Percentiles rank a stretch among this genome's conserved stretches.
phyloP scores from a whole-genome alignment of 2,329 filamentous ascomycete genomes.

The Aspergillus fischeri region DNA sequence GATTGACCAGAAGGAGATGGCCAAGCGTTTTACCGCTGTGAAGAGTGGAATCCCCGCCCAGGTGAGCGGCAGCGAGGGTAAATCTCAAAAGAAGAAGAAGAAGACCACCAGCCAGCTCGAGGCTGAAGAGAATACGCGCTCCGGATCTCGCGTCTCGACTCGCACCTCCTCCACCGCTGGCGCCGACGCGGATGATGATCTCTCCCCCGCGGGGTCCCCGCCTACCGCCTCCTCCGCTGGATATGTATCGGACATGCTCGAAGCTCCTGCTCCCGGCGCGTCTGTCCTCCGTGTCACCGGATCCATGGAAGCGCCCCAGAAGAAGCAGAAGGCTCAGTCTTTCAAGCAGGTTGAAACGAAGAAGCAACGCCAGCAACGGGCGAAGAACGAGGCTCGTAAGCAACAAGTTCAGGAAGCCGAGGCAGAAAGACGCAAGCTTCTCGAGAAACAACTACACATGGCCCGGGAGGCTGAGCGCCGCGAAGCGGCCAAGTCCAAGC shows the following conservation, averaged over 20 bases:
- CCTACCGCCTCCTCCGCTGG: slow-evolving; percentile 45
- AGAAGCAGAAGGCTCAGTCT: slow-evolving; percentile 57
- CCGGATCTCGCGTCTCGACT: slow-evolving; percentile 45
- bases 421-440: slow-evolving; percentile 66
- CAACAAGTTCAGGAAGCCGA: slow-evolving; percentile 71
- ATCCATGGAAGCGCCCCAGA: slow-evolving; percentile 52
- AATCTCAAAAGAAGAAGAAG: slow-evolving; percentile 62
- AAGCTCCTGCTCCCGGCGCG: slow-evolving; percentile 63
- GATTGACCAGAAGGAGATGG: slow-evolving; percentile 70
- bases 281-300: slow-evolving; percentile 75
- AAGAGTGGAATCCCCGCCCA: slow-evolving; percentile 64
- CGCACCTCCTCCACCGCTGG: slow-evolving; percentile 67
- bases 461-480: slow-evolving; percentile 83
- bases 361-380: slow-evolving; percentile 90
- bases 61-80: slow-evolving; percentile 29
- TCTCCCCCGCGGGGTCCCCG: slow-evolving; percentile 67
- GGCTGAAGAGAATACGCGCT: slow-evolving; percentile 43
- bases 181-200: slow-evolving; percentile 75
- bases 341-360: slow-evolving; percentile 74
- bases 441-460: slow-evolving; percentile 78
- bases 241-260: slow-evolving; percentile 89
- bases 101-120: slow-evolving; percentile 55
- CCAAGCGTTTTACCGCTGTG: slow-evolving; percentile 65
- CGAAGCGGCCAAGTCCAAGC: slow-evolving; percentile 52
- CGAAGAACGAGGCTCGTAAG: slow-evolving; percentile 81